Evolutionary conservation across 257 asterid genomes (phyloP).

Genomic region (Nicotiana undulata): DNA sequence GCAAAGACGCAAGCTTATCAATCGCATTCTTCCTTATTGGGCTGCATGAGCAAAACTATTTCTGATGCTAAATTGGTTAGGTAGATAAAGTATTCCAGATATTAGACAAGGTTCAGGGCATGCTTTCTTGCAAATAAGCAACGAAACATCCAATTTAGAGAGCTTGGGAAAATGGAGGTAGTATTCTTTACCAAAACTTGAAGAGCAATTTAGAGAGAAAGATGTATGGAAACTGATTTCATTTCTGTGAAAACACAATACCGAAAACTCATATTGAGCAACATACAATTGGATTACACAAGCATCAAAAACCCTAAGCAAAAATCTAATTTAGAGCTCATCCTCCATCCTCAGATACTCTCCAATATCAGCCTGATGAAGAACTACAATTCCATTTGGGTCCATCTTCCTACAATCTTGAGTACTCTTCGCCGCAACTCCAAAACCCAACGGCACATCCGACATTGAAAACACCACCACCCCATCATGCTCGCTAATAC

Average conservation of each 20-base stretch:
- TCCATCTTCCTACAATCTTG: constrained; percentile 82
- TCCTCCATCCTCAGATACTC: constrained; percentile 93
- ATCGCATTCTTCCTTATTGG: background rate
- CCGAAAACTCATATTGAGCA: background rate
- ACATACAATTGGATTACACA: background rate
- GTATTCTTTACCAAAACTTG: constrained; percentile 65
- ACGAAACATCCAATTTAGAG: constrained; percentile 29
- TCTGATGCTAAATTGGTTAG: background rate
- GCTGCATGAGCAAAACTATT: background rate
- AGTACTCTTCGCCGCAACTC: constrained; percentile 82
- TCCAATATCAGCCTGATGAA: constrained; percentile 76
- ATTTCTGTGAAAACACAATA: no score
- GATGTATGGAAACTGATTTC: no score
- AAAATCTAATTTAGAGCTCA: constrained; percentile 36
- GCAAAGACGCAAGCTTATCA: no score
- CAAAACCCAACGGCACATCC: constrained; percentile 82
- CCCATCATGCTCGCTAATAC: constrained; percentile 64
- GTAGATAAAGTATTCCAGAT: background rate
- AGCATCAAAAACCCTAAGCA: no score
- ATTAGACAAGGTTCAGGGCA: background rate
- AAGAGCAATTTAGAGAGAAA: constrained; percentile 54
- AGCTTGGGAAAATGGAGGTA: constrained; percentile 83
- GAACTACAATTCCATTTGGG: constrained; percentile 78
- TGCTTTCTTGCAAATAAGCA: background rate
- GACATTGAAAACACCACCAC: constrained; percentile 86